Percentiles rank a stretch among this genome's conserved stretches.
Conservation (phyloP, 768 basidiomycete genomes). For the Collybia mongolica region DNA sequence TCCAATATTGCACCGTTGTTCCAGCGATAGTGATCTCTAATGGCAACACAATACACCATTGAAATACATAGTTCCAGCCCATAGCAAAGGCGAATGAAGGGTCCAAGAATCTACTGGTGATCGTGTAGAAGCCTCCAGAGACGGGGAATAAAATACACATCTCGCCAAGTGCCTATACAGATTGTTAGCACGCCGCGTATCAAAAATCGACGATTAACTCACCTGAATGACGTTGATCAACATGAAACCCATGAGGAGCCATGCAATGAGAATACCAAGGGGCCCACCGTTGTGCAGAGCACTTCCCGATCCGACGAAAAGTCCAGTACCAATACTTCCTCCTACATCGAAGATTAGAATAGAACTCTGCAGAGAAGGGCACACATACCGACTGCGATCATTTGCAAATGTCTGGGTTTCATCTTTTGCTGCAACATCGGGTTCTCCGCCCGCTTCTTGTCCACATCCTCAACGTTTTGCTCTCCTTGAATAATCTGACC, state of each 20-base stretch:
- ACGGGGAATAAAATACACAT: conserved; percentile 48
- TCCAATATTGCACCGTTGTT: conserved; percentile 44
- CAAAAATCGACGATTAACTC: conserved; percentile 2
- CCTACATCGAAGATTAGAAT: conserved; percentile 20
- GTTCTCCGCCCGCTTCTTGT: conserved; percentile 34
- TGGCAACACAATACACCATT: conserved; percentile 43
- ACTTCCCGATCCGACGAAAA: conserved; percentile 44
- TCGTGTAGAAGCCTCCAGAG: conserved; percentile 47
- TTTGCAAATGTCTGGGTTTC: conserved; percentile 43
- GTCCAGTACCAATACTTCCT: conserved; percentile 46
- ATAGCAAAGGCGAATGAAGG: conserved; percentile 47
- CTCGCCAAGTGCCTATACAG: conserved; percentile 41
- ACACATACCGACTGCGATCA: conserved; percentile 46
- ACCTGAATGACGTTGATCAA: conserved; percentile 47
- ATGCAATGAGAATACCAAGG: conserved; percentile 41
- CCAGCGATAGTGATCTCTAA: conserved; percentile 46
- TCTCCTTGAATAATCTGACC: conserved; percentile 34
- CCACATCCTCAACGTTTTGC: conserved; percentile 30
- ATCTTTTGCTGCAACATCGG: conserved; percentile 48
- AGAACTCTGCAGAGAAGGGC: neutral
- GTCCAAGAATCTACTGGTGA: conserved; percentile 43
- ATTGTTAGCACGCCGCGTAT: neutral
- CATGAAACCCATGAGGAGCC: conserved; percentile 45
- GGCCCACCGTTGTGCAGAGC: conserved; percentile 40
- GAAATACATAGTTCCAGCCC: conserved; percentile 49